Conservation (phyloP, 176 grass and related monocot genomes). For the Canna indica region DNA sequence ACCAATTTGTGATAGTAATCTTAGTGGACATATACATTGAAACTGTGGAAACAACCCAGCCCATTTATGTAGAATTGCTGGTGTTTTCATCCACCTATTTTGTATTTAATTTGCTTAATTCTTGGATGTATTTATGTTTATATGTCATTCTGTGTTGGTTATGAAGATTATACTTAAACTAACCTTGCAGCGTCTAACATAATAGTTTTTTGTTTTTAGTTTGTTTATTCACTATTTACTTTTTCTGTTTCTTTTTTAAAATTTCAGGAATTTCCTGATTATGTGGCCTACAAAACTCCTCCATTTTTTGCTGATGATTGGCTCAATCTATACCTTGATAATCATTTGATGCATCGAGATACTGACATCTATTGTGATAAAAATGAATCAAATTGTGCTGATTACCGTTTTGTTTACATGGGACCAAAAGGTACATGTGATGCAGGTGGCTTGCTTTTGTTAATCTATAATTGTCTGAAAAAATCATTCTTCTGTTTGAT, state of each 20-base stretch:
- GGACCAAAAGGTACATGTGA: conserved; percentile 63
- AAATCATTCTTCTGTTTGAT: not conserved
- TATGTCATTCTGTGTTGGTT: too few relatives aligned
- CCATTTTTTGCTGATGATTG: conserved; percentile 77
- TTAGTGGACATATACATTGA: too few relatives aligned
- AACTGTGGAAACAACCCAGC: too few relatives aligned
- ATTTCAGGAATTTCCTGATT: conserved; percentile 85
- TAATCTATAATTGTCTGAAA: not conserved
- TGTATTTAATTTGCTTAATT: too few relatives aligned
- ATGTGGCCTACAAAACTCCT: conserved; percentile 72
- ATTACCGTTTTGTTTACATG: conserved; percentile 98
- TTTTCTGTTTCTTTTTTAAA: not conserved
- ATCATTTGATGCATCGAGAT: conserved; percentile 79
- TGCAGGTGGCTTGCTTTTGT: conserved; percentile 3
- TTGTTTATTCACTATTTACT: not conserved
- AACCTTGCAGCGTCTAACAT: not conserved
- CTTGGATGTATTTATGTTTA: too few relatives aligned
- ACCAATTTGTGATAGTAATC: too few relatives aligned
- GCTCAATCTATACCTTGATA: conserved; percentile 94
- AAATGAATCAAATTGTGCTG: conserved; percentile 92
- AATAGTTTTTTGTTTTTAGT: not conserved
- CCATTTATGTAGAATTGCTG: too few relatives aligned
- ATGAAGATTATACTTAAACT: not conserved
- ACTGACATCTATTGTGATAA: conserved; percentile 62
- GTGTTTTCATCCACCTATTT: too few relatives aligned